phyloP scores from a whole-genome alignment of 2,329 filamentous ascomycete genomes.

The Verticillium isaacii region DNA sequence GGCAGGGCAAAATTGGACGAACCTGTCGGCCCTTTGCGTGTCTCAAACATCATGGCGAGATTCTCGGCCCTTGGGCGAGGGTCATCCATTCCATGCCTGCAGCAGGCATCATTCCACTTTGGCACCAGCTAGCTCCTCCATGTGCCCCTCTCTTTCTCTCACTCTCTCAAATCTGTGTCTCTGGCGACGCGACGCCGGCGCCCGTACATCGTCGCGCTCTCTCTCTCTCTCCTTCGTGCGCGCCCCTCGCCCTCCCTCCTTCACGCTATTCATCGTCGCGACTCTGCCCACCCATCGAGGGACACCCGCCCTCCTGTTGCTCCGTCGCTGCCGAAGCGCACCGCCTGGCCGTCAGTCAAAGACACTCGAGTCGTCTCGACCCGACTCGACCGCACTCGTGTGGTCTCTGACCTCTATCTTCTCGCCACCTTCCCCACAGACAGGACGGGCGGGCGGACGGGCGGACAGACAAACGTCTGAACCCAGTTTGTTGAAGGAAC shows the following conservation, averaged over 20 bases:
- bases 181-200: not conserved
- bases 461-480: not conserved
- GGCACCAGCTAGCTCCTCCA: not conserved
- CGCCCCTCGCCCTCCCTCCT: not conserved
- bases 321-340: not conserved
- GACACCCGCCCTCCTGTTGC: too few species aligned
- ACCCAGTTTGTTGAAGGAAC: not conserved
- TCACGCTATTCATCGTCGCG: not conserved
- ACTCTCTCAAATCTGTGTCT: too few species aligned
- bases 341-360: not conserved
- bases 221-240: not conserved
- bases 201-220: not conserved
- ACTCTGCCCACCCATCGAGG: not conserved
- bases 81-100: slow-evolving; percentile 2
- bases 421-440: not conserved
- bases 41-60: slow-evolving; percentile 6
- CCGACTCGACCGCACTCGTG: not conserved
- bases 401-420: not conserved
- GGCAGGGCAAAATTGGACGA: slow-evolving; percentile 1
- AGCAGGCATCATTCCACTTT: not conserved
- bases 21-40: slow-evolving; percentile 3
- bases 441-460: not conserved
- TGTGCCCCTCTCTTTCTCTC: not conserved
- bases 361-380: not conserved
- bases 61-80: slow-evolving; percentile 2